Percentiles rank a stretch among this genome's conserved stretches.
phyloP scores from a whole-genome alignment of 768 basidiomycete species.

The Bullera alba region DNA sequence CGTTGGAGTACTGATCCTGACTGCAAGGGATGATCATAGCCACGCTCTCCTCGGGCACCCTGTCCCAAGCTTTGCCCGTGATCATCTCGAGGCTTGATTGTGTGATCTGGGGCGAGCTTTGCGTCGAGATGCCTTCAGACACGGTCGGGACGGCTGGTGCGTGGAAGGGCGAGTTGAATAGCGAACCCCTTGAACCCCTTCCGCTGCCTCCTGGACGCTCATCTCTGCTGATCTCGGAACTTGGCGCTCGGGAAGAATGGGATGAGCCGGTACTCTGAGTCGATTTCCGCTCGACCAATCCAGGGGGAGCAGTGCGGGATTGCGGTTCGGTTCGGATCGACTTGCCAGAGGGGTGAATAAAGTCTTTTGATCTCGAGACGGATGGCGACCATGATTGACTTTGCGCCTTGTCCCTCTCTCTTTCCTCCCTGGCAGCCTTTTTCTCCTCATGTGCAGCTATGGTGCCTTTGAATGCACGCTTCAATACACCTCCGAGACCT shows the following conservation, averaged over 20 bases:
- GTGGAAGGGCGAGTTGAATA: neutral
- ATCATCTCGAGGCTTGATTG: no score
- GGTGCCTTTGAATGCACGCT: constrained; percentile 28
- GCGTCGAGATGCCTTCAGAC: neutral
- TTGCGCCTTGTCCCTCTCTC: constrained; percentile 11
- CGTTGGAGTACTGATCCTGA: neutral
- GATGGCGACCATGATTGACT: constrained; percentile 12
- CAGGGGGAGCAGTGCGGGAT: neutral
- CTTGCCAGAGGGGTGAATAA: neutral
- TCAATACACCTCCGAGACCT: constrained; percentile 32
- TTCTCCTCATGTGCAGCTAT: constrained; percentile 8
- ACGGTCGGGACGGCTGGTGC: neutral
- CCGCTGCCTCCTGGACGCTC: neutral
- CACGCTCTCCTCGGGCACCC: constrained; percentile 42
- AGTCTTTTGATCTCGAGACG: neutral
- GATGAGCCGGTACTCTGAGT: neutral
- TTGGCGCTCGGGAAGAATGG: neutral
- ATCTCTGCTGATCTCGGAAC: neutral
- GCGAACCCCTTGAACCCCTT: neutral
- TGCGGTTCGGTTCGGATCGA: neutral
- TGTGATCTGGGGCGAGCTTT: no score
- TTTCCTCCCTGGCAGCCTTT: constrained; percentile 17
- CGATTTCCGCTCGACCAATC: neutral
- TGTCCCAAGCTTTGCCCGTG: constrained; percentile 40
- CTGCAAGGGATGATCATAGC: constrained; percentile 30